Conservation (phyloP, 306 rosid genomes). For the Hippophae tibetana region DNA sequence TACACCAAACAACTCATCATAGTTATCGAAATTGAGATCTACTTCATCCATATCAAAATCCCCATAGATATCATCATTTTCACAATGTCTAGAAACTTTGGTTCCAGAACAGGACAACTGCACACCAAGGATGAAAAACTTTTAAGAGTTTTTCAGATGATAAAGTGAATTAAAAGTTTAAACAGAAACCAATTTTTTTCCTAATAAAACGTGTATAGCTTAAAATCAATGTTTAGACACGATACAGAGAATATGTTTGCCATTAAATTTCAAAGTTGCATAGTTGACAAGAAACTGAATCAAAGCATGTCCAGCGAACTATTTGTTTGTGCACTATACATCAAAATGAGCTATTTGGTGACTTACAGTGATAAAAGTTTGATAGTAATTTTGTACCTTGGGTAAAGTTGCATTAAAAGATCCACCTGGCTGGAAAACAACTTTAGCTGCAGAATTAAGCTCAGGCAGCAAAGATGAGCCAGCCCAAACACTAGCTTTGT, state of each 20-base stretch:
- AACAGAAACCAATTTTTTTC: neutral
- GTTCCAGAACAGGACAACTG: conserved; percentile 51
- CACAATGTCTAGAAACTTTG: conserved; percentile 36
- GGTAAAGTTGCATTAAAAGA: conserved; percentile 39
- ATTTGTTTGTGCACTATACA: neutral
- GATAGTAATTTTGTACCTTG: conserved; percentile 44
- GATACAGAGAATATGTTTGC: neutral
- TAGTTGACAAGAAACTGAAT: neutral
- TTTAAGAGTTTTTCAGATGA: conserved; percentile 2
- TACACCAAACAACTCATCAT: conserved; percentile 79
- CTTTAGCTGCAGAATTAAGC: conserved; percentile 26
- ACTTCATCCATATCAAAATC: conserved; percentile 82
- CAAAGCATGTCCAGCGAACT: neutral
- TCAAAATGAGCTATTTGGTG: neutral
- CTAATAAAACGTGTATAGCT: too few species aligned
- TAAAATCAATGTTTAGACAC: too few species aligned
- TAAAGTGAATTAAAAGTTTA: conserved; percentile 11
- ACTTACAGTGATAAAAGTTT: neutral
- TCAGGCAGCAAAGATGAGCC: conserved; percentile 47
- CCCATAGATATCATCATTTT: conserved; percentile 44
- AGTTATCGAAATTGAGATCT: conserved; percentile 75
- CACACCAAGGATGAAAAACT: conserved; percentile 21
- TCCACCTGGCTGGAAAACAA: conserved; percentile 33
- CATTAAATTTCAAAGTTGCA: neutral
- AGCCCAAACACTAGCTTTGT: conserved; percentile 35